Evolutionary conservation across 225 moss, liverwort and hornwort genomes (phyloP).

Genomic region (Pleurozium schreberi): DNA sequence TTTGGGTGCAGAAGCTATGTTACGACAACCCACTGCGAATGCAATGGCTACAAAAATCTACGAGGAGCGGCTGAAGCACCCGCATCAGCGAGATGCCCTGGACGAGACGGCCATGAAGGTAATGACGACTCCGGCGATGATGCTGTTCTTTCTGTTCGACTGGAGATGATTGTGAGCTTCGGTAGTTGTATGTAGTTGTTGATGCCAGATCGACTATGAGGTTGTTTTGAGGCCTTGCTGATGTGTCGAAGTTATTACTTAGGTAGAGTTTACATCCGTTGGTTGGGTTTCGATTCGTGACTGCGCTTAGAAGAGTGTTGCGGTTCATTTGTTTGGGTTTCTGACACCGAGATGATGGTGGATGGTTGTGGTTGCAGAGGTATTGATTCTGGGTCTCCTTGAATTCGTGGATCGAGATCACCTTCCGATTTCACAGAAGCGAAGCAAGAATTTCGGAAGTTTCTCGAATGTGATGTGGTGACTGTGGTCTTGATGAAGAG

Average conservation of each 20-base stretch:
- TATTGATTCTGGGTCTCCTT: neutral
- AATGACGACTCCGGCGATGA: neutral
- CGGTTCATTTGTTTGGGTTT: neutral
- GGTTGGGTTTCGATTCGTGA: neutral
- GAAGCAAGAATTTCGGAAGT: neutral
- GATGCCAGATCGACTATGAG: neutral
- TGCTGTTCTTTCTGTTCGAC: neutral
- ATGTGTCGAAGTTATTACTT: neutral
- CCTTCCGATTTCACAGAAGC: neutral
- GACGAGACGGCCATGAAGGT: slow-evolving; percentile 99
- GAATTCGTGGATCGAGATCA: neutral
- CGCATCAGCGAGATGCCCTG: slow-evolving; percentile 78
- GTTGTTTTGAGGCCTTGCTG: neutral
- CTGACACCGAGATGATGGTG: slow-evolving; percentile 7
- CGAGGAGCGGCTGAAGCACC: slow-evolving; percentile 94
- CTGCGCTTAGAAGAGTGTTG: neutral
- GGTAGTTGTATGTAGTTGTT: neutral
- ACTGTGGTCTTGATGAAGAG: neutral
- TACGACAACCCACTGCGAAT: slow-evolving; percentile 91
- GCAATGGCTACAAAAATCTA: slow-evolving; percentile 99
- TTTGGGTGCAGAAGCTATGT: slow-evolving; percentile 69
- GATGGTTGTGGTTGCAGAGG: slow-evolving; percentile 36
- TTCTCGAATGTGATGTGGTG: neutral
- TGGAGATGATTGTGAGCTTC: neutral
- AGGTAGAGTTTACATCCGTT: neutral